These are phyloP conservation scores for Cylindrodendrum hubeiense DNA, from an alignment of 2,329 filamentous ascomycete genomes.

Conservation along the genomic window DNA sequence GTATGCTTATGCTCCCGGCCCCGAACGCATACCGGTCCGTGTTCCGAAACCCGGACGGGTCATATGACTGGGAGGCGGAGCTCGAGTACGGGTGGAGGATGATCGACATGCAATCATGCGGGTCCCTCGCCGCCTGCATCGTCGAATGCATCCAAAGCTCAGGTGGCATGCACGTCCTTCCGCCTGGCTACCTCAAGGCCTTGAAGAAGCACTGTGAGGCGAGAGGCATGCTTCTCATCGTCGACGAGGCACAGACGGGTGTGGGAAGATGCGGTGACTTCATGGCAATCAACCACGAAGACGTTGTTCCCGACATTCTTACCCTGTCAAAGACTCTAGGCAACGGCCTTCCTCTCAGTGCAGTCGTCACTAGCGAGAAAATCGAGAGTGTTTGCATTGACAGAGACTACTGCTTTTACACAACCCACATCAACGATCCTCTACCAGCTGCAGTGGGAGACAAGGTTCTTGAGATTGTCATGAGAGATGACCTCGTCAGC, in stretches of 20 bases:
- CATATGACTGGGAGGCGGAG: constrained; percentile 73
- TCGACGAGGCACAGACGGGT: constrained; percentile 73
- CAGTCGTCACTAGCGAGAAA: constrained; percentile 66
- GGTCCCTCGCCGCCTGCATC: constrained; percentile 73
- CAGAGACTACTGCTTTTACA: constrained; percentile 67
- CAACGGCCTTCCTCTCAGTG: constrained; percentile 69
- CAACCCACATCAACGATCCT: constrained; percentile 73
- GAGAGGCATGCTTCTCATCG: constrained; percentile 70
- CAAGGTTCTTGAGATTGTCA: constrained; percentile 72
- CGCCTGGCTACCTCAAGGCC: constrained; percentile 68
- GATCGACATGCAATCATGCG: constrained; percentile 69
- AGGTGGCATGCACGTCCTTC: constrained; percentile 71
- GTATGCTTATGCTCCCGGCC: constrained; percentile 68
- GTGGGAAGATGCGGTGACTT: constrained; percentile 69
- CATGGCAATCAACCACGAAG: constrained; percentile 69
- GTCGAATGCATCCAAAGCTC: constrained; percentile 71
- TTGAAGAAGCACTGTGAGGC: constrained; percentile 67
- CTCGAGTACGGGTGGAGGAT: constrained; percentile 71
- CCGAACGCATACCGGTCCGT: constrained; percentile 72
- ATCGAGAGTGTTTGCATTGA: constrained; percentile 64
- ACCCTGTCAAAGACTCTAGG: constrained; percentile 72
- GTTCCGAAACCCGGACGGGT: constrained; percentile 69
- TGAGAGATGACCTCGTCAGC: constrained; percentile 64
- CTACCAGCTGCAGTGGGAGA: constrained; percentile 70
- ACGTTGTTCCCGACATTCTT: constrained; percentile 68